Evolutionary conservation across 2,329 filamentous ascomycete species (phyloP), one percentile per base, ranked within the genome.

Genomic region (Nothophoma quercina): DNA sequence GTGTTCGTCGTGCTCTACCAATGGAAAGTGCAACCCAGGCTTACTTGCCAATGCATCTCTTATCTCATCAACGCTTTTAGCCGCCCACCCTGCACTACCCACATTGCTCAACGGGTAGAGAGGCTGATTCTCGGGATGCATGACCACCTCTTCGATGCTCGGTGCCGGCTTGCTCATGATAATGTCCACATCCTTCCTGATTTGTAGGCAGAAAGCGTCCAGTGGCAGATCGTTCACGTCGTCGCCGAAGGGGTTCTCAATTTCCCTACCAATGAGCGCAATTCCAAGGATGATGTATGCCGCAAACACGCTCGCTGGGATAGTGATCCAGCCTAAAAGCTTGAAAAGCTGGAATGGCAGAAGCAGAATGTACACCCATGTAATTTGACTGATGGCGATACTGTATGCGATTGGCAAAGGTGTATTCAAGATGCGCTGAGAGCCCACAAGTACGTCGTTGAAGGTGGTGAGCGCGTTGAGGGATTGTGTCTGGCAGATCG

Each of bases 201-300:
- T 82, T 68, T 91, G 87, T 21, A 85, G 81, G 75, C 90, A 95
- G 79, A 87, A 96, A 10, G 81, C 77, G 67, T 93, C 90, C 3
- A 73, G 63, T n/a, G 69, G 69, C 3, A 72, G 77, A 73, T 95
- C 90, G 68, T 95, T 95, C 62, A 93, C 90, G 58, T 95, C 90
- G 59, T 86, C 81, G 51, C 90, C 90, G 71, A 95, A 95, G 5
- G 90, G 90, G 67, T 95, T 91, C 73, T 95, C 90, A 59, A 95
- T 89, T 74, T 95, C 90, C 58, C 85, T 85, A 30, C 90, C 90
- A 64, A 93, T 93, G 58, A 84, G 80, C 4, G 85, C 82, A 36
- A 95, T 85, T 19, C 89, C 89, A 54, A 95, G 84, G 70, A 95
- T 93, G 62, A 95, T 93, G 74, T 93, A 93, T 3, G 88, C 86